Evolutionary conservation across 2,329 filamentous ascomycete genomes (phyloP), one percentile per base, ranked within the genome.

Genomic region (Leptographium wingfieldii): DNA sequence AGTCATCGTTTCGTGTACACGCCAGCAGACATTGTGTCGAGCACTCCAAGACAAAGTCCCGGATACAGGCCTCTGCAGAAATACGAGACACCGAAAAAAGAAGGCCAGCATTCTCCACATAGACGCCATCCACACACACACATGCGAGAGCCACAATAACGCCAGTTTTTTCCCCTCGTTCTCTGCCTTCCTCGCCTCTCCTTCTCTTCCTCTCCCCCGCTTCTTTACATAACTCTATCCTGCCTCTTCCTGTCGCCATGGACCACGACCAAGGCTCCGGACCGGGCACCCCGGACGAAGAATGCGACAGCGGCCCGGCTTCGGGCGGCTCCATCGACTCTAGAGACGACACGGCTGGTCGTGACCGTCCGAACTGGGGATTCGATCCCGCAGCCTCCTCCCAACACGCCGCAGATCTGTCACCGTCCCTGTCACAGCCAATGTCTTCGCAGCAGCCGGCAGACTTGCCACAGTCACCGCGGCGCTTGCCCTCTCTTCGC

Each of bases 401-500:
- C 16, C 40, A 6, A 25, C 46, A 7, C 33, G 7, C 29, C 25
- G 48, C 7, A 19, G 46, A n/a, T 22, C 11, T 25, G 9, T 52
- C 58, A 25, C 29, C 40, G 16, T 22, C 12, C 25, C 43, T 25
- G 19, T n/a, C 43, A 46, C 19, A 46, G 43, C 19, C 43, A 2
- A 2, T 7, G 43, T n/a, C 16, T 16, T 19, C 43, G 25, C 38
- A 33, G 29, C n/a, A 16, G 10, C 10, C n/a, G 29, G 27, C 33
- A 14, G 35, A 40, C 43, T n/a, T 12, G 33, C 53, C 55, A 19
- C 57, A 49, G 16, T 49, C 56, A 27, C 55, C 59, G 51, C 57
- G 59, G 52, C 61, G 56, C 70, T 68, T 85, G 61, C 78, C 83
- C 25, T 82, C 82, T 5, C 71, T 84, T 51, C 81, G 84, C 66